These are phyloP conservation scores for Porosira glacialis DNA, from an alignment of 352 stramenopile species.

Conservation along the genomic window DNA sequence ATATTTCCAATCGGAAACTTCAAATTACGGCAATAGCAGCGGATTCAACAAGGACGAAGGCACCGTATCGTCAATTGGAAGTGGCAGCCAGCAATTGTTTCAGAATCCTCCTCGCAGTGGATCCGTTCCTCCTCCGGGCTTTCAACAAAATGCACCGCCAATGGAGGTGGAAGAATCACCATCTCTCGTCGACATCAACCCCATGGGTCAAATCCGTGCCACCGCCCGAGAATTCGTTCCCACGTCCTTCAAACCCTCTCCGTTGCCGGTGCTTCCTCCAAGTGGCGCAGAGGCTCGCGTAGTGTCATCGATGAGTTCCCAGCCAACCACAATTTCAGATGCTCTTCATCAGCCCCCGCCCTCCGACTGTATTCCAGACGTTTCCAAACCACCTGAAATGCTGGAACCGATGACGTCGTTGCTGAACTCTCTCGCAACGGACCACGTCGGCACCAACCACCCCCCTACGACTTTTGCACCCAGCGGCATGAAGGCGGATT, in stretches of 20 bases:
- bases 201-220: slow-evolving; percentile 64
- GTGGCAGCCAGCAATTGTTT: neutral
- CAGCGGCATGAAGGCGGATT: slow-evolving; percentile 9
- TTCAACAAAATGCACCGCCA: slow-evolving; percentile 12
- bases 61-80: neutral
- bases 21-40: slow-evolving; percentile 1
- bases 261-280: neutral
- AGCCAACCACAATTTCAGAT: slow-evolving; percentile 18
- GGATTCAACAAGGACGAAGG: neutral
- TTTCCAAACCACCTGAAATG: slow-evolving; percentile 13
- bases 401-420: slow-evolving; percentile 41
- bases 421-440: slow-evolving; percentile 17
- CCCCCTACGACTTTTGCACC: neutral
- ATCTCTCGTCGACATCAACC: slow-evolving; percentile 32
- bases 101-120: neutral
- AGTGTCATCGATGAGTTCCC: slow-evolving; percentile 40
- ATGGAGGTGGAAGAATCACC: neutral
- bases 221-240: slow-evolving; percentile 73
- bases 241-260: slow-evolving; percentile 38
- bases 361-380: neutral
- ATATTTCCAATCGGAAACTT: too few species aligned
- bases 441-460: neutral
- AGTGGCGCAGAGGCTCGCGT: slow-evolving; percentile 8
- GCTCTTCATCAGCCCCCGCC: slow-evolving; percentile 18
- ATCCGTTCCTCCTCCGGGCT: slow-evolving; percentile 47